Percentiles rank a stretch among this genome's conserved stretches.
phyloP scores from a whole-genome alignment of 2,329 filamentous ascomycete genomes.

The Talaromyces rugulosus region DNA sequence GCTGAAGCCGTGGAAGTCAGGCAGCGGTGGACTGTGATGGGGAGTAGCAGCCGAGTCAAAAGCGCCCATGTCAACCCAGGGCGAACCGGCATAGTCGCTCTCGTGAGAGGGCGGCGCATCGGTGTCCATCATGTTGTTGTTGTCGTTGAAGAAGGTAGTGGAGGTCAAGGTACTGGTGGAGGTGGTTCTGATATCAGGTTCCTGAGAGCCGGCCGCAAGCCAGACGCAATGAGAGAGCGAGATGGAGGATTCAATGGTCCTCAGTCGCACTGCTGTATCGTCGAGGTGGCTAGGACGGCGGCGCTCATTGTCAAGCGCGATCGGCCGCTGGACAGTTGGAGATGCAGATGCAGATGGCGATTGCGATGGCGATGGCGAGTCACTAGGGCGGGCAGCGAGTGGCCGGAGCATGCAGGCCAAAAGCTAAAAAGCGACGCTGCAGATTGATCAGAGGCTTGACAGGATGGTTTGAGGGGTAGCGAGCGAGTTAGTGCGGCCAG shows the following conservation, averaged over 20 bases:
- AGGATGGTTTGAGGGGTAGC: background rate
- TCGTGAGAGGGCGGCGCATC: conserved; percentile 42
- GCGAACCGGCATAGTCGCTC: conserved; percentile 40
- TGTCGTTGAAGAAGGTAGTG: background rate
- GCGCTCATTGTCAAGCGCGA: background rate
- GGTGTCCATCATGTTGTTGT: conserved; percentile 37
- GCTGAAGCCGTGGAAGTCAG: conserved; percentile 62
- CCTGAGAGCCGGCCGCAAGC: background rate
- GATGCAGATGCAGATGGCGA: background rate
- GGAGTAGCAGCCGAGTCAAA: conserved; percentile 41
- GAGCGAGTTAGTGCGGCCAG: background rate
- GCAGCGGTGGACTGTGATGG: conserved; percentile 66
- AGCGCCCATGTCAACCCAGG: conserved; percentile 43
- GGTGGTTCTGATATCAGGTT: background rate
- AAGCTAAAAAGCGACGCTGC: conserved; percentile 23
- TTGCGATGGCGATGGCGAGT: background rate
- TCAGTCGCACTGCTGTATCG: background rate
- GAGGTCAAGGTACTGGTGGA: background rate
- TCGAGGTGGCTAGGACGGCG: background rate
- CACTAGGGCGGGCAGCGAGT: background rate
- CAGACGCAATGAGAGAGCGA: background rate
- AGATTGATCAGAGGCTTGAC: conserved; percentile 2
- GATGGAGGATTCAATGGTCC: background rate
- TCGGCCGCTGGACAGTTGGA: background rate
- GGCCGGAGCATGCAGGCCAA: conserved; percentile 10